Base-by-base conservation (phyloP, 352 stramenopile species). In the Discostella stelligera region DNA sequence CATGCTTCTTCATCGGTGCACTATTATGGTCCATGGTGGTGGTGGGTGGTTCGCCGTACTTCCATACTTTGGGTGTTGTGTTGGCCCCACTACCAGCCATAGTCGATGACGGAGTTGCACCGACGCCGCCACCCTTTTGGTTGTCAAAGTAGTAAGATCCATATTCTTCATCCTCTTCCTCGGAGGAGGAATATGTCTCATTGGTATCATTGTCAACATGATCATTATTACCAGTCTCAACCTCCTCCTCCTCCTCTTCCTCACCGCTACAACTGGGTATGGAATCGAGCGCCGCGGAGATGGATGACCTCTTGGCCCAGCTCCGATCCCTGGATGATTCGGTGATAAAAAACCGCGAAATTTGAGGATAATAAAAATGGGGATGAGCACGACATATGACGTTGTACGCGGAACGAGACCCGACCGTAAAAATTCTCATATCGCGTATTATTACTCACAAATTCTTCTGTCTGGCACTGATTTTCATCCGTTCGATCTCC, bases 231-330 rank as follows among this genome's bases (percentile, higher is more conserved):
- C 69, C 68, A 16, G 9, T 39, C 44, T 71, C 70, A 16, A 63
- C 61, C 58, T 76, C 68, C 18, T 60, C 61, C 58, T 76, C 68
- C 18, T 60, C 30, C 18, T 75, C 59, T 9, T 79, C 71, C 18
- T 79, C 63, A 46, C 69, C 71, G 21, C 71, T 79, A 49, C 39
- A 70, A 41, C 56, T 66, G 14, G 48, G 54, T 18, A 79, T 79
- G 18, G 71, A 79, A 53, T 79, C 54, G 3, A 79, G 49, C 8
- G 71, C 60, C 58, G 52, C 61, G 0, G 71, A 74, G 20, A 66
- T 21, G 0, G 71, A 73, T 11, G 71, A 79, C 37, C 71, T 70
- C 58, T 59, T 79, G 5, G 49, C 32, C 52, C 62, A 32, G 27
- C 27, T 71, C 30, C 73, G 71, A 60, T 32, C 52, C 0, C 52